phyloP scores from a whole-genome alignment of 1,284 basidiomycete species.

The Irpex sp. region DNA sequence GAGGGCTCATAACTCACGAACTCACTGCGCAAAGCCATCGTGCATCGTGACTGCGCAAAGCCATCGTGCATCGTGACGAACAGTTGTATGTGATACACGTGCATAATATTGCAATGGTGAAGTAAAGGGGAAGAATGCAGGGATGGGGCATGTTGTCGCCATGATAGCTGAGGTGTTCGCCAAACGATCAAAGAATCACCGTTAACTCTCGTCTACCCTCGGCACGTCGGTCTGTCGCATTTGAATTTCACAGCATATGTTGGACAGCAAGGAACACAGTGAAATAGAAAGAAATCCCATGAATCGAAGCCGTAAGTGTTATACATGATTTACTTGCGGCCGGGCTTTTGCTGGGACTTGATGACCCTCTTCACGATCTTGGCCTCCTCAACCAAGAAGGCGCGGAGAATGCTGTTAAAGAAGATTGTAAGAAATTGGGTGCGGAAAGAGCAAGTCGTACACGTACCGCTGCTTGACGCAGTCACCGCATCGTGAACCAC shows the following conservation, averaged over 20 bases:
- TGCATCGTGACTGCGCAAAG: neutral
- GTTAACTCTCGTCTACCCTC: conserved; percentile 16
- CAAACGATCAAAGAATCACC: neutral
- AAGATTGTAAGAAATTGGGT: neutral
- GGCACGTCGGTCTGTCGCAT: conserved; percentile 15
- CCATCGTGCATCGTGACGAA: neutral
- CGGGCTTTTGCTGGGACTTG: conserved; percentile 74
- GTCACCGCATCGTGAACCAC: conserved; percentile 90
- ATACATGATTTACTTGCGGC: conserved; percentile 27
- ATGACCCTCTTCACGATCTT: conserved; percentile 99
- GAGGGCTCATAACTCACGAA: neutral
- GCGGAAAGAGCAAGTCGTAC: neutral
- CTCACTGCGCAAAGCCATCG: neutral
- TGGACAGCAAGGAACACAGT: conserved; percentile 9
- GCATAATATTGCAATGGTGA: conserved; percentile 24
- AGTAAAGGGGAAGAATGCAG: conserved; percentile 13
- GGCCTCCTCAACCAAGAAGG: conserved; percentile 99
- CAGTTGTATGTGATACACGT: conserved; percentile 19
- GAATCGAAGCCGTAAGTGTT: conserved; percentile 4
- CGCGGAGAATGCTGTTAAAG: conserved; percentile 84
- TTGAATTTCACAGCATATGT: conserved; percentile 11
- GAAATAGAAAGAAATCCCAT: conserved; percentile 8
- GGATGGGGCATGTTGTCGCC: conserved; percentile 21
- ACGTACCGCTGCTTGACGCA: conserved; percentile 90
- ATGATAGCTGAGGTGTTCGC: conserved; percentile 12